Base-by-base conservation (phyloP, 306 rosid species). In the Fragaria nilgerrensis region DNA sequence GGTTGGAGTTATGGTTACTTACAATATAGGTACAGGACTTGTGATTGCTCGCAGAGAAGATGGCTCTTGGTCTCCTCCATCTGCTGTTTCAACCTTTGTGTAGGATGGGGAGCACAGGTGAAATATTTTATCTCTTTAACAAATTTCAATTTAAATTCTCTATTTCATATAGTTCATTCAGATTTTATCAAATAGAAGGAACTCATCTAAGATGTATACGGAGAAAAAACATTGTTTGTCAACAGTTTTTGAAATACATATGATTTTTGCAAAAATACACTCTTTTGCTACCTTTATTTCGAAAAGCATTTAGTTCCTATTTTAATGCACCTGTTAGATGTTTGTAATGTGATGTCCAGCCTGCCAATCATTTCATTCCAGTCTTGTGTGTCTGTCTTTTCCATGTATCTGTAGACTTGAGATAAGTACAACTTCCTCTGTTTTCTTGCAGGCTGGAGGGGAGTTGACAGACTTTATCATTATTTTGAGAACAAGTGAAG, bases 31-130 rank as follows among this genome's bases (percentile, higher is more conserved):
- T 77, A 96, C 99, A 15, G 99, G 99, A 78, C 80, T 96, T 36
- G 97, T 96, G 74, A 79, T 96, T 80, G 97, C 97, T 11, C 97
- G 94, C 41, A 91, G 89, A 74, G 97, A 88, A 77, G 99, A 96
- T 86, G 99, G 97, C 67, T 91, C 98, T 29, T 92, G 99, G 99
- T 96, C 99, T 79, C 91, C 99, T 17, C 97, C 99, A 73, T 96
- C 99, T 73, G 96, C 99, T 74, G 84, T 91, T 77, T 92, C 96
- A 37, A 87, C 99, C 44, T 86, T 88, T 63, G 99, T 81, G 55
- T 80, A 55, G 99, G 99, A 20, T 96, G 99, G 99, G 99, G 99
- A 39, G 90, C 96, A 75, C 99, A 96, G 97, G 99, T 95, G 78
- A 77, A 77, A 48, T 78, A 34, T 75, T 82, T 67, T 70, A 25